Base-by-base conservation (phyloP, 2,329 filamentous ascomycete genomes). In the Salinomyces thailandicus region DNA sequence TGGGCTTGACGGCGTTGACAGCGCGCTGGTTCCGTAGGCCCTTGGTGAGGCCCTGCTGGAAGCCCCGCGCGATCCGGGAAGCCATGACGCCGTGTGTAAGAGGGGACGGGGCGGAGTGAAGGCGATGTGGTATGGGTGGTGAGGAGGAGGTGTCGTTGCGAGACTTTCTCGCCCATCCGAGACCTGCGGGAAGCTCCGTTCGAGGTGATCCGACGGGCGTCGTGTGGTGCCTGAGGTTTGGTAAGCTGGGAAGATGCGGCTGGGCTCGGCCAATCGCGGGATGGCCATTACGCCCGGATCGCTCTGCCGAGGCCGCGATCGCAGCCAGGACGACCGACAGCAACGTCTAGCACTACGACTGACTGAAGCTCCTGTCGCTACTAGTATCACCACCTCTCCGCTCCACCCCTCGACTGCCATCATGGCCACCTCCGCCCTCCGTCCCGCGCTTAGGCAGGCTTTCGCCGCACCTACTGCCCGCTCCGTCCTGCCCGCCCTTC, bases 41-140 rank as follows among this genome's bases (percentile, higher is more conserved):
- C 22, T 26, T 26, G 22, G 22, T 26, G 22, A 26, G 22, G 22
- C 83, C 82, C 71, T 85, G 80, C 67, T 85, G 77, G 61, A 96
- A 78, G 73, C 87, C 93, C 68, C 93, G 77, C 73, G 87, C 87
- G 72, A 96, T 84, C 77, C 87, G 79, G 68, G 89, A 94, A 72
- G 89, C 89, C 89, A 96, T 95, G 64, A 64, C 58, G 50, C 19
- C 22, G 20, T 19, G n/a, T 22, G 16, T 32, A 9, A 16, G 19
- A 12, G 29, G 18, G 30, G 28, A 32, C 15, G 30, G 14, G n/a
- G 28, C n/a, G 29, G 18, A 13, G 17, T 19, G 8, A 31, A 15
- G 27, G 20, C 11, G 11, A n/a, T 24, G 20, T 26, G 22, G 35
- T 20, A 19, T 11, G 12, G 27, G 16, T 15, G 35, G 12, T 13